Percentiles rank a stretch among this genome's conserved stretches.
These are phyloP conservation scores for Clathrus columnatus DNA, from an alignment of 768 basidiomycete species.

Conservation along the genomic window DNA sequence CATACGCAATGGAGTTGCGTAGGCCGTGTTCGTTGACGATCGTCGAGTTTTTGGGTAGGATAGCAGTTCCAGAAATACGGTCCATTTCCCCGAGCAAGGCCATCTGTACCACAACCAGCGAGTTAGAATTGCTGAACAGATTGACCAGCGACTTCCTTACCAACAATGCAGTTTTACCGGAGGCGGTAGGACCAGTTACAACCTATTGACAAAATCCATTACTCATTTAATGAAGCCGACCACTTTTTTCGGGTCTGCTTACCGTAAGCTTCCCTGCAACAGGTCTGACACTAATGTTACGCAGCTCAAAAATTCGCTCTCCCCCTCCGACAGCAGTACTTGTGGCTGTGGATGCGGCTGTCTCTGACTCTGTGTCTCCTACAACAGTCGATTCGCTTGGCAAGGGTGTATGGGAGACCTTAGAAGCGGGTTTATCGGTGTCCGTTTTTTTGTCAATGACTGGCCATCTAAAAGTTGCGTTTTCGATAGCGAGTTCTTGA, in stretches of 20 bases:
- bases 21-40: slow-evolving; percentile 26
- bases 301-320: slow-evolving; percentile 21
- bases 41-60: slow-evolving; percentile 19
- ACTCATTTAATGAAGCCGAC: not conserved
- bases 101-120: not conserved
- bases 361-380: not conserved
- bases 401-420: not conserved
- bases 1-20: slow-evolving; percentile 51
- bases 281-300: slow-evolving; percentile 27
- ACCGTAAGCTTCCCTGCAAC: slow-evolving; percentile 26
- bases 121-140: not conserved
- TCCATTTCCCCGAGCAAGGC: slow-evolving; percentile 20
- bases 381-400: not conserved
- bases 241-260: not conserved
- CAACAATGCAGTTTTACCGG: slow-evolving; percentile 25
- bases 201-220: slow-evolving; percentile 16
- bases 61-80: slow-evolving; percentile 11
- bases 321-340: not conserved
- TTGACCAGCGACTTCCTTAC: not conserved
- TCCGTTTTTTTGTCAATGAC: slow-evolving; percentile 15
- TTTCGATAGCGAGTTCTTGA: slow-evolving; percentile 23
- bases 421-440: not conserved
- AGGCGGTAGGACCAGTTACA: slow-evolving; percentile 26
- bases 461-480: slow-evolving; percentile 26
- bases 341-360: not conserved